Evolutionary conservation across 768 basidiomycete genomes (phyloP).

Genomic region (Gloeophyllum trabeum): DNA sequence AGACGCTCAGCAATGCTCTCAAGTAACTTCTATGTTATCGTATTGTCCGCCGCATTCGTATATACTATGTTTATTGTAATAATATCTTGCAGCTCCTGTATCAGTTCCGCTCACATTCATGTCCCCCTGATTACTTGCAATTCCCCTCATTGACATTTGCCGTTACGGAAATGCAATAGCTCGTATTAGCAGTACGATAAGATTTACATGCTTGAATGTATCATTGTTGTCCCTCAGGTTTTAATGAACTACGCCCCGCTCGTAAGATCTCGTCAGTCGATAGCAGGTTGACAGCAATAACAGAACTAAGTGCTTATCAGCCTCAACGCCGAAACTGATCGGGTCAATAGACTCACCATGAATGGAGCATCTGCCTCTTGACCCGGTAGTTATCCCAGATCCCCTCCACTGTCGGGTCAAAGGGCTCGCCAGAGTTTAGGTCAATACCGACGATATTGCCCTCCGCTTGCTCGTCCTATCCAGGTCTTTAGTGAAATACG

Average conservation of each 20-base stretch:
- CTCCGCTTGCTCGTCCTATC: conserved; percentile 87
- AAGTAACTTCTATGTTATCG: no score
- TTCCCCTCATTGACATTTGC: no score
- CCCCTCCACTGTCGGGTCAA: conserved; percentile 91
- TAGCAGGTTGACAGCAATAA: conserved; percentile 90
- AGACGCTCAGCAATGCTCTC: no score
- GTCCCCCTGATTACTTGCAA: no score
- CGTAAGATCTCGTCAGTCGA: conserved; percentile 94
- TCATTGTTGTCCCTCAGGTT: conserved; percentile 59
- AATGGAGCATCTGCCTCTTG: conserved; percentile 97
- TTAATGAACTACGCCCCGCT: conserved; percentile 80
- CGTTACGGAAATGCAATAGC: background rate
- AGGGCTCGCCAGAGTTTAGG: conserved; percentile 87
- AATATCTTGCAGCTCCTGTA: background rate
- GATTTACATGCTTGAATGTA: background rate
- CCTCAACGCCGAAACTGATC: conserved; percentile 6
- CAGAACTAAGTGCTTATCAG: conserved; percentile 42
- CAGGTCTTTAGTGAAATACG: conserved; percentile 4
- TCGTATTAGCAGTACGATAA: background rate
- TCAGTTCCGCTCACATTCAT: background rate
- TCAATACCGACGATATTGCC: conserved; percentile 91
- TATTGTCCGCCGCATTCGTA: background rate
- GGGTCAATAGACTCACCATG: conserved; percentile 49
- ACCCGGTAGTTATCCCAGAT: conserved; percentile 99
- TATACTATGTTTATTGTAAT: background rate